Conservation (phyloP, 768 basidiomycete genomes). For the Clitopilus passeckerianus region DNA sequence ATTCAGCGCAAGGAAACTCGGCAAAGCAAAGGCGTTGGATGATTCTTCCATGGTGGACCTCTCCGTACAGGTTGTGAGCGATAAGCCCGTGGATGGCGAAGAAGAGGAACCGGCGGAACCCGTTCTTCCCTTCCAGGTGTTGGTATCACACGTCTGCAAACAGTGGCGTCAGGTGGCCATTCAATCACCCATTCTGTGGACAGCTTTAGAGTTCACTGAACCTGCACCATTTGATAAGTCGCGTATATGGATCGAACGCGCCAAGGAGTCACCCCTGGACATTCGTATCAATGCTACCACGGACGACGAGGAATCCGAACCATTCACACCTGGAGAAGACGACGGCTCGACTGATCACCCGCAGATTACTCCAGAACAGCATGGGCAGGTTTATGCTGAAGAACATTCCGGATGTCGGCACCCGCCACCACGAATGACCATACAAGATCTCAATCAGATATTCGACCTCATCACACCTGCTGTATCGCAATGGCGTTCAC, state of each 20-base stretch:
- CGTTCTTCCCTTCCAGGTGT: conserved; percentile 37
- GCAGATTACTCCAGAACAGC: not conserved
- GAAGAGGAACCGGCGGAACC: conserved; percentile 7
- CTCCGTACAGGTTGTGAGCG: conserved; percentile 1
- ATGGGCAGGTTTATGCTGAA: conserved; percentile 13
- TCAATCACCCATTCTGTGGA: conserved; percentile 55
- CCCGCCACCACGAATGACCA: conserved; percentile 20
- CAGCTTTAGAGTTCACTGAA: conserved; percentile 33
- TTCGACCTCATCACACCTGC: conserved; percentile 46
- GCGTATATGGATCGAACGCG: conserved; percentile 42
- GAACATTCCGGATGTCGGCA: conserved; percentile 14
- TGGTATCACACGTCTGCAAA: conserved; percentile 58
- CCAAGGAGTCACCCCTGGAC: conserved; percentile 48
- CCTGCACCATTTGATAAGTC: conserved; percentile 40
- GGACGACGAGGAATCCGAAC: conserved; percentile 14
- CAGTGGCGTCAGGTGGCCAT: conserved; percentile 55
- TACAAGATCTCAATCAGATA: conserved; percentile 27
- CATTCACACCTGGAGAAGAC: conserved; percentile 16
- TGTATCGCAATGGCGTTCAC: conserved; percentile 45
- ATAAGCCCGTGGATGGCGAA: not conserved
- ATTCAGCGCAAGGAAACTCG: conserved; percentile 9
- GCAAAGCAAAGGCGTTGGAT: conserved; percentile 14
- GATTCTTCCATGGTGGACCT: conserved; percentile 1
- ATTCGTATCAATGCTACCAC: conserved; percentile 43
- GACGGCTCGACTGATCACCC: conserved; percentile 9